Evolutionary conservation across 306 rosid species (phyloP), one percentile per base, ranked within the genome.

Genomic region (Vigna mungo): DNA sequence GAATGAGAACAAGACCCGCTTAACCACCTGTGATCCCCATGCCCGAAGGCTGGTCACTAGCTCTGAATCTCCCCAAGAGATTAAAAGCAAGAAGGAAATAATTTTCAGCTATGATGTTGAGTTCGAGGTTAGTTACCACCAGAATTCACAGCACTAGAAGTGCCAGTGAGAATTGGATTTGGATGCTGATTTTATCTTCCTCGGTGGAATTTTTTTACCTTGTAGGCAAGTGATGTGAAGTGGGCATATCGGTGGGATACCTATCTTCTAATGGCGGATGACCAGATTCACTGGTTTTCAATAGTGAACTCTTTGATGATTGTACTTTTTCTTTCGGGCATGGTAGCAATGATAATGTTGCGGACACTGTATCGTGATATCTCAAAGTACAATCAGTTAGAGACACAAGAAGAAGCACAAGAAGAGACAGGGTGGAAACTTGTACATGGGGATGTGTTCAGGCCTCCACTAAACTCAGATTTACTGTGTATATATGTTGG

Each of bases 341-440:
- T 77, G 75, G 81, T 77, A 68, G 81, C 81, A 4, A 77, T 67
- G 74, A 77, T 77, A 77, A 77, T 67, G 75, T 2, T 77, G 81
- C 27, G 81, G 48, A 77, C 81, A 17, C 58, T 77, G 43, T 77
- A 77, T 49, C 81, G 81, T 5, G 81, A 77, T 55, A 77, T 77
- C 23, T 77, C 81, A 0, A 67, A 77, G 81, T 77, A 77, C 75
- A 77, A 77, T 13, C 68, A 67, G 1, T 18, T 67, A 43, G 75
- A 66, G 75, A 66, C 68, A 7, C 75, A 67, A 12, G 75, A 77
- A 77, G 81, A 77, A 77, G 68, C 59, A 0, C 81, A 77, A 51
- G 73, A 65, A 77, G 75, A 77, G 75, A 54, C 75, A 43, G 81
- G 81, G 41, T 77, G 81, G 81, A 77, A 77, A 21, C 75, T 77